Percentiles rank a stretch among this genome's conserved stretches.
phyloP scores from a whole-genome alignment of 2,329 filamentous ascomycete genomes.

The Acarospora socialis region DNA sequence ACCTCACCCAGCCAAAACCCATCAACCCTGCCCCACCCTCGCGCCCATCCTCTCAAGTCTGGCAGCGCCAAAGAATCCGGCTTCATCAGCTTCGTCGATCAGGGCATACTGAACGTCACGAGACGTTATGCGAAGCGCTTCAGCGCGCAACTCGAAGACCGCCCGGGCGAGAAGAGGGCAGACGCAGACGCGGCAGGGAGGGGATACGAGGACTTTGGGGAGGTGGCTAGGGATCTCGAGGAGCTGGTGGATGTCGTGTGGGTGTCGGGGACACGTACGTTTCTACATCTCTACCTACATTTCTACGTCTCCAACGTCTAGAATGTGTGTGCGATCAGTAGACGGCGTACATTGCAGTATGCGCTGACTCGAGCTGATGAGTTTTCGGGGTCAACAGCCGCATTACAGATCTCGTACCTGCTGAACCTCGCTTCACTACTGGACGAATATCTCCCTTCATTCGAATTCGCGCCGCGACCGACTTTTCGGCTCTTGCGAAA shows the following conservation, averaged over 20 bases:
- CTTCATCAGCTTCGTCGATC: conserved; percentile 44
- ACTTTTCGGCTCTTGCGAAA: conserved; percentile 62
- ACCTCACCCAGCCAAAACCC: conserved; percentile 24
- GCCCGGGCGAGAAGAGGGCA: no score
- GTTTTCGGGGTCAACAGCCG: conserved; percentile 35
- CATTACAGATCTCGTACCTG: conserved; percentile 70
- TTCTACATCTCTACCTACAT: not conserved
- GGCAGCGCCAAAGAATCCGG: conserved; percentile 45
- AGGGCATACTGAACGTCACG: conserved; percentile 35
- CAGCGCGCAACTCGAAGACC: conserved; percentile 19
- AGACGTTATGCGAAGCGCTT: conserved; percentile 40
- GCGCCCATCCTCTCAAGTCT: conserved; percentile 36
- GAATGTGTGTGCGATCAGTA: not conserved
- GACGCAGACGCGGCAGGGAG: conserved; percentile 22
- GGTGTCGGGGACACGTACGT: conserved; percentile 73
- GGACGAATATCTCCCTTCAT: conserved; percentile 56
- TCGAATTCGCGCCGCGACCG: conserved; percentile 51
- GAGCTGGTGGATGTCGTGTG: conserved; percentile 66
- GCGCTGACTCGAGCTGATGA: not conserved
- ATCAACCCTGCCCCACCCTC: conserved; percentile 36
- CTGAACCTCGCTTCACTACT: conserved; percentile 63
- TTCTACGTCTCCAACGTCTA: not conserved
- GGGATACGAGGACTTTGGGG: conserved; percentile 49
- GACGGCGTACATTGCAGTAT: not conserved
- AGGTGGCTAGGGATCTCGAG: conserved; percentile 62